Evolutionary conservation across 768 basidiomycete species (phyloP).

Genomic region (Chalciporus chontae): DNA sequence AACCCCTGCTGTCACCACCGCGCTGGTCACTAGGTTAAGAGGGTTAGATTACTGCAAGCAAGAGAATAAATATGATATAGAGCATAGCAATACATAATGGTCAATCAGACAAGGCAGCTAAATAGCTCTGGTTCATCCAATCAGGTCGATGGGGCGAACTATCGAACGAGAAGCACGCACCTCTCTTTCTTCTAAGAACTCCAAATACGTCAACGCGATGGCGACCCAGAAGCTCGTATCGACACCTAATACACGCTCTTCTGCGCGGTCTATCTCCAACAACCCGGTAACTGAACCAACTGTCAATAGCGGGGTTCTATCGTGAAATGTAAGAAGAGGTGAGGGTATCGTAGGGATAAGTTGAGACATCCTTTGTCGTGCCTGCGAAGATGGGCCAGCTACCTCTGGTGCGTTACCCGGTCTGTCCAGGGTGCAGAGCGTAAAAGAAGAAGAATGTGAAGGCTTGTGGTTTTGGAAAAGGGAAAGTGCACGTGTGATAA

Average conservation of each 20-base stretch:
- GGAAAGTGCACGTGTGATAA: conserved; percentile 51
- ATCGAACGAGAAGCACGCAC: conserved; percentile 37
- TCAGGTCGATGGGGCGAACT: conserved; percentile 2
- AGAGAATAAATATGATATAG: conserved; percentile 2
- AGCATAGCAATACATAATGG: conserved; percentile 8
- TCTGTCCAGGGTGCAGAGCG: conserved; percentile 35
- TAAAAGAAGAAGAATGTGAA: conserved; percentile 61
- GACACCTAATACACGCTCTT: conserved; percentile 60
- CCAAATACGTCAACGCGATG: conserved; percentile 68
- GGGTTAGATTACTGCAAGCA: not conserved
- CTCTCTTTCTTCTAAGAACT: conserved; percentile 75
- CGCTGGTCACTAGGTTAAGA: too few species aligned
- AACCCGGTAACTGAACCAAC: conserved; percentile 56
- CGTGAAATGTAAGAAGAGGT: conserved; percentile 64
- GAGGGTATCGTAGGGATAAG: conserved; percentile 31
- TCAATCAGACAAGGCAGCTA: conserved; percentile 49
- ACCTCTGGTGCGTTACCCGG: conserved; percentile 14
- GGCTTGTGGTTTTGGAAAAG: conserved; percentile 48
- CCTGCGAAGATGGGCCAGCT: conserved; percentile 20
- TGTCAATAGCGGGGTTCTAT: conserved; percentile 65
- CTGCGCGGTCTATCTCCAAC: conserved; percentile 57
- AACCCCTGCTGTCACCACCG: too few species aligned
- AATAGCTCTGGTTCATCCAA: conserved; percentile 45
- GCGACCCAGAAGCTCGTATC: conserved; percentile 79
- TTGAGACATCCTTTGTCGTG: conserved; percentile 18